phyloP scores from a whole-genome alignment of 2,329 filamentous ascomycete genomes.

The Thielaviopsis ethacetica region DNA sequence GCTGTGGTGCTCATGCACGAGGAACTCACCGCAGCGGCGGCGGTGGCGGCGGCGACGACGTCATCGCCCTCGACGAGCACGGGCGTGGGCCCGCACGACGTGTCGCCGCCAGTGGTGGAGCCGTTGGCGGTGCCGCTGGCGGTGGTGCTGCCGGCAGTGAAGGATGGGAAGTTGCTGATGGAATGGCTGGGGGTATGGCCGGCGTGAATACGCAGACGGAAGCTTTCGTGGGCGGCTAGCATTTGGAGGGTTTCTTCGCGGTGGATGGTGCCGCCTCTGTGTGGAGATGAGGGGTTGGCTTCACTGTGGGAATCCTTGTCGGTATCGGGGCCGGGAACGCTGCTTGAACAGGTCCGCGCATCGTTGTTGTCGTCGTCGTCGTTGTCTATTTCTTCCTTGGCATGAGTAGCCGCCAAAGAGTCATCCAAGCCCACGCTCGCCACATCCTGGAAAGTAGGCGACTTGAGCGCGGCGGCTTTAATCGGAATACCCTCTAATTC shows the following conservation, averaged over 20 bases:
- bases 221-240: conserved; percentile 30
- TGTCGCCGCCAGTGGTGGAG: conserved; percentile 3
- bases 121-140: conserved; percentile 10
- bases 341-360: too few species aligned
- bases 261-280: conserved; percentile 14
- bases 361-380: too few species aligned
- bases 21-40: neutral
- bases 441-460: conserved; percentile 31
- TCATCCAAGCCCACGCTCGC: conserved; percentile 2
- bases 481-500: conserved; percentile 43
- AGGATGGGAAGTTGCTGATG: conserved; percentile 30
- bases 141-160: conserved; percentile 19
- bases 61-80: conserved; percentile 7
- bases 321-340: neutral
- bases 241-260: conserved; percentile 27
- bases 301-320: neutral
- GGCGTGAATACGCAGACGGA: conserved; percentile 42
- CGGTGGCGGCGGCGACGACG: conserved; percentile 9
- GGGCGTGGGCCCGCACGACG: conserved; percentile 10
- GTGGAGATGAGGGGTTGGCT: conserved; percentile 5
- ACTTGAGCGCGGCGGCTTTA: conserved; percentile 35
- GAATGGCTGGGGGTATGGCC: conserved; percentile 48
- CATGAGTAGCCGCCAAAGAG: neutral
- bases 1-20: neutral
- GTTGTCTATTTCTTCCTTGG: neutral